phyloP scores from a whole-genome alignment of 2,329 filamentous ascomycete species.

The Colletotrichum viniferum region DNA sequence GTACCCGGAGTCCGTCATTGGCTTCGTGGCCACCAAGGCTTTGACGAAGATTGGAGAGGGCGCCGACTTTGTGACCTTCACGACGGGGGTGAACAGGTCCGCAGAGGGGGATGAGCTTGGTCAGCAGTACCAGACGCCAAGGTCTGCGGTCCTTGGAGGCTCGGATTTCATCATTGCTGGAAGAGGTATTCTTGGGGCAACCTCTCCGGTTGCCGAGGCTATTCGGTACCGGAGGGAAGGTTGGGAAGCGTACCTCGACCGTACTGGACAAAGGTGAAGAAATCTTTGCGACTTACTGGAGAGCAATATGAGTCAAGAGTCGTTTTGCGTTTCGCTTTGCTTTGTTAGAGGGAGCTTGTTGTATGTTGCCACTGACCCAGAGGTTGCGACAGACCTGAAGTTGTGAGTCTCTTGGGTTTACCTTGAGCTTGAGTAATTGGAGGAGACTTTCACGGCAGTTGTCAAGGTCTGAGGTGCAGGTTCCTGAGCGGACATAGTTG shows the following conservation, averaged over 20 bases:
- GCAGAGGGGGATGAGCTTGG: slow-evolving; percentile 56
- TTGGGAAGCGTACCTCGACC: slow-evolving; percentile 20
- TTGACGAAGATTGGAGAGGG: slow-evolving; percentile 36
- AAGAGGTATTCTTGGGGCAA: slow-evolving; percentile 54
- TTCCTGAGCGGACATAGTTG: neutral
- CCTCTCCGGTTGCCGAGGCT: slow-evolving; percentile 49
- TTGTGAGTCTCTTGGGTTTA: neutral
- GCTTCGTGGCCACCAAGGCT: slow-evolving; percentile 42
- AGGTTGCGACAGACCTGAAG: neutral
- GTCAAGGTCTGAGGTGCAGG: neutral
- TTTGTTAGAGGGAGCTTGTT: neutral
- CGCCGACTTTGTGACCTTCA: slow-evolving; percentile 60
- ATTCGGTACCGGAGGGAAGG: slow-evolving; percentile 24
- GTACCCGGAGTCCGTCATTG: slow-evolving; percentile 45
- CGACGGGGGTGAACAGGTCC: slow-evolving; percentile 57
- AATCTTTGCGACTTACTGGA: neutral
- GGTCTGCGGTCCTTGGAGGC: slow-evolving; percentile 51
- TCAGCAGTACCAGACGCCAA: slow-evolving; percentile 62
- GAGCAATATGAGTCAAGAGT: neutral
- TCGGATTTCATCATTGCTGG: slow-evolving; percentile 64
- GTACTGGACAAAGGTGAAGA: neutral
- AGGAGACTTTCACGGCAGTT: neutral
- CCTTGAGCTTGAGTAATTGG: neutral
- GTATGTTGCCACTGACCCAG: neutral
- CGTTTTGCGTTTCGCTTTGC: neutral